Percentiles rank a stretch among this genome's conserved stretches.
Evolutionary conservation across 495 filamentous ascomycete genomes (phyloP).

Genomic region (Neurospora tetraspora): DNA sequence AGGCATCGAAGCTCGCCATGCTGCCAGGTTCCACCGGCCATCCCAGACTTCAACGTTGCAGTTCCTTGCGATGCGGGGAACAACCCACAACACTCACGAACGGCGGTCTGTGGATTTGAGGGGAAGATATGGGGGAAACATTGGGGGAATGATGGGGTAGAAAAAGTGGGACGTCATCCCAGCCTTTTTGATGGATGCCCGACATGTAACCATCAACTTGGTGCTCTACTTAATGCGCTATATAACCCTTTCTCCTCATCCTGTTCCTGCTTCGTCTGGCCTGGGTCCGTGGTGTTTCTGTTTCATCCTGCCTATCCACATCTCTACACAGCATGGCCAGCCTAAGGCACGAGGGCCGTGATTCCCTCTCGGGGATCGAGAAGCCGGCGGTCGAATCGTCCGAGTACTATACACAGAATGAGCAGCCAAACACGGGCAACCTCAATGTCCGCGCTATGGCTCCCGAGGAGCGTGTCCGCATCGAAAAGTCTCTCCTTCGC

Average conservation of each 20-base stretch:
- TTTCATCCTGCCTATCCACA: background rate
- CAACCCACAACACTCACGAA: background rate
- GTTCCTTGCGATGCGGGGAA: background rate
- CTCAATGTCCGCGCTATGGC: constrained; percentile 16
- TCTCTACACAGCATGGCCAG: background rate
- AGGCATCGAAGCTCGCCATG: background rate
- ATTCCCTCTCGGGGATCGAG: background rate
- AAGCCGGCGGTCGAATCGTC: background rate
- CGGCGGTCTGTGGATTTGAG: background rate
- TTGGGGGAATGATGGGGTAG: background rate
- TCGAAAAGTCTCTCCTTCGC: constrained; percentile 32
- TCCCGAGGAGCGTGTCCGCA: constrained; percentile 21
- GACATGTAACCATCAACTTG: background rate
- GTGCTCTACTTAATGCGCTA: background rate
- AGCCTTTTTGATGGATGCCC: background rate
- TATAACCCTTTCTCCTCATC: background rate
- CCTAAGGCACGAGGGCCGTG: background rate
- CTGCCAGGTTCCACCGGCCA: background rate
- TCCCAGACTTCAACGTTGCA: background rate
- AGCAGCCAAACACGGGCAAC: background rate
- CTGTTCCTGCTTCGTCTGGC: background rate
- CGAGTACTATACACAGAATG: background rate
- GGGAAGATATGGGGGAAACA: background rate
- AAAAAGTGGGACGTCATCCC: background rate
- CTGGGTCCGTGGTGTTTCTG: background rate